Percentiles rank a stretch among this genome's conserved stretches.
These are phyloP conservation scores for Salix dunnii DNA, from an alignment of 345 rosid genomes.

Conservation along the genomic window DNA sequence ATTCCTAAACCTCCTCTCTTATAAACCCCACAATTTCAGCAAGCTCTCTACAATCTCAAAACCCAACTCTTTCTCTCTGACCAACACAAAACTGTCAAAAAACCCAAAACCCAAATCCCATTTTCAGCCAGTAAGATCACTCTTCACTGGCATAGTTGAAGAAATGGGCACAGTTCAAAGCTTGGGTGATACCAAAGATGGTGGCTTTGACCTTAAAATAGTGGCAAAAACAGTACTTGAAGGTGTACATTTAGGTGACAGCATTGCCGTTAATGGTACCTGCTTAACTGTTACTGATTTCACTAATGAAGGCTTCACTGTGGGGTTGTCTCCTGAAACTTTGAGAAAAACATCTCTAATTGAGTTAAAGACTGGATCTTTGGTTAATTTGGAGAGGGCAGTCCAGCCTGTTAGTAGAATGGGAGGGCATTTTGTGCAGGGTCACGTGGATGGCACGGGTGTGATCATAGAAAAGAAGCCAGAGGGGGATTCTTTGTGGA, in stretches of 20 bases:
- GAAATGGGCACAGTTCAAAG: slow-evolving; percentile 67
- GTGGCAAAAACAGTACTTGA: slow-evolving; percentile 55
- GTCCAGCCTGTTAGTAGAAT: slow-evolving; percentile 65
- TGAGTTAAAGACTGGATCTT: slow-evolving; percentile 62
- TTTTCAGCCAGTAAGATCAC: slow-evolving; percentile 32
- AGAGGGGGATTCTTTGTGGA: slow-evolving; percentile 82
- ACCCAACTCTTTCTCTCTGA: not conserved
- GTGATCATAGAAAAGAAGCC: slow-evolving; percentile 55
- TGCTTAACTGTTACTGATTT: slow-evolving; percentile 81
- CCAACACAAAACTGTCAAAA: not conserved
- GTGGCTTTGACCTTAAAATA: slow-evolving; percentile 66
- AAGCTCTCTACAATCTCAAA: not conserved
- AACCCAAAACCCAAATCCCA: not conserved
- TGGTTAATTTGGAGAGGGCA: slow-evolving; percentile 86
- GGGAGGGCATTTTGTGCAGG: slow-evolving; percentile 96
- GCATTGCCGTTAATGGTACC: slow-evolving; percentile 81
- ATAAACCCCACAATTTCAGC: not conserved
- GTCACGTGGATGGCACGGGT: slow-evolving; percentile 92
- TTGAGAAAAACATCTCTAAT: slow-evolving; percentile 66
- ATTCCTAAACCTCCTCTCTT: not conserved
- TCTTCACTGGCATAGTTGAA: slow-evolving; percentile 87
- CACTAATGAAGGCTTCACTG: slow-evolving; percentile 49
- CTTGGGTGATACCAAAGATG: slow-evolving; percentile 48
- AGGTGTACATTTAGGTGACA: slow-evolving; percentile 73
- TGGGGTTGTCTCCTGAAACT: slow-evolving; percentile 76